Conservation (phyloP, 148 eudicot genomes). For the Heliamphora exappendiculata region DNA sequence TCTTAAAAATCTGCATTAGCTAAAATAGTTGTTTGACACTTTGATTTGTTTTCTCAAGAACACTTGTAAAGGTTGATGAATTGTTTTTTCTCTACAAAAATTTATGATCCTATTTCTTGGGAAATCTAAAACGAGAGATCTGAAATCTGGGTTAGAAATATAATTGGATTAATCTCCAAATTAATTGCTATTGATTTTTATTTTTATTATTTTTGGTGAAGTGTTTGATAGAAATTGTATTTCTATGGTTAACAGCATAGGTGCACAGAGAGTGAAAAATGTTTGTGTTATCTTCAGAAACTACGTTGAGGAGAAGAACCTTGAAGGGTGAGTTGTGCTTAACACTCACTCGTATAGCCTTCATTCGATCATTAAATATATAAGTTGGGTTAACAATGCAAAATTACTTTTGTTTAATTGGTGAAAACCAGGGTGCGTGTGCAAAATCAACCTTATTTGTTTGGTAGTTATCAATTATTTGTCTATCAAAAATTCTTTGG, state of each 20-base stretch:
- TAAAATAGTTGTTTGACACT: too few species aligned
- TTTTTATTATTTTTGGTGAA: background rate
- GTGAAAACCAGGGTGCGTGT: too few species aligned
- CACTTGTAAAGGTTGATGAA: background rate
- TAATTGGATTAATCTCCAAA: too few species aligned
- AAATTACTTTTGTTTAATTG: too few species aligned
- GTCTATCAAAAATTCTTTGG: too few species aligned
- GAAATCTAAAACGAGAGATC: background rate
- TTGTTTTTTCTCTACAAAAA: background rate
- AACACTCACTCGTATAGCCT: background rate
- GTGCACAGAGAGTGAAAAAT: conserved; percentile 62
- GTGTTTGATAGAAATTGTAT: background rate
- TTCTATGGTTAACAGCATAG: conserved; percentile 40
- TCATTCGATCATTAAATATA: too few species aligned
- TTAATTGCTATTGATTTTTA: background rate
- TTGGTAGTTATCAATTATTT: too few species aligned
- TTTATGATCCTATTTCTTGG: background rate
- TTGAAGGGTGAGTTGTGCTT: conserved; percentile 47
- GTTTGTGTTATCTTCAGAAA: conserved; percentile 53
- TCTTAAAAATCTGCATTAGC: too few species aligned
- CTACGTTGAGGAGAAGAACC: conserved; percentile 42
- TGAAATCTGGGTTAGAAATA: too few species aligned
- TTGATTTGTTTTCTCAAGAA: background rate
- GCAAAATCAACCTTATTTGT: too few species aligned
- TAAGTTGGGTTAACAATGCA: too few species aligned